These are phyloP conservation scores for Barbatosphaeria neglecta DNA, from an alignment of 495 filamentous ascomycete genomes.

Conservation along the genomic window DNA sequence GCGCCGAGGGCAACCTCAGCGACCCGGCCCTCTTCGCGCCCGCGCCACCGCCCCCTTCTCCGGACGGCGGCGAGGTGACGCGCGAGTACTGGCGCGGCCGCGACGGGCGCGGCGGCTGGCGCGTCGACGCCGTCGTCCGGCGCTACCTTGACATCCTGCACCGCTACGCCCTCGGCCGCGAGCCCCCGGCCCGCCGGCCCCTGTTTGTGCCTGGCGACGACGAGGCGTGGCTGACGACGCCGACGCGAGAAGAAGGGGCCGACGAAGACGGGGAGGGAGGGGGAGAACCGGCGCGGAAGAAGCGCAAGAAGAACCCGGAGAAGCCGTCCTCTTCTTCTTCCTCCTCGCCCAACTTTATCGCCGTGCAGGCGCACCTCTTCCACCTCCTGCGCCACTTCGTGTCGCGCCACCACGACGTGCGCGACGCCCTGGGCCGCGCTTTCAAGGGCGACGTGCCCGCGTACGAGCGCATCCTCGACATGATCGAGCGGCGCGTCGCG, in stretches of 20 bases:
- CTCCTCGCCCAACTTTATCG: constrained; percentile 60
- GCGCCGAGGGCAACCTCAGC: constrained; percentile 83
- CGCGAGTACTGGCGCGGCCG: constrained; percentile 76
- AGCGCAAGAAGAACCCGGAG: constrained; percentile 38
- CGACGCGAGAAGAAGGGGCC: constrained; percentile 15
- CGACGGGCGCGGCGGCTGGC: constrained; percentile 74
- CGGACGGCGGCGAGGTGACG: constrained; percentile 52
- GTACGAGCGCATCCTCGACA: constrained; percentile 53
- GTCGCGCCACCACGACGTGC: constrained; percentile 61
- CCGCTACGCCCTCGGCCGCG: constrained; percentile 51
- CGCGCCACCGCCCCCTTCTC: constrained; percentile 46
- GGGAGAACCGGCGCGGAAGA: constrained; percentile 43
- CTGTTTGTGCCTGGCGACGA: constrained; percentile 65
- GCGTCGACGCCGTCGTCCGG: constrained; percentile 76
- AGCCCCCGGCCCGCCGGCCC: constrained; percentile 51
- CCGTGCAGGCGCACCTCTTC: constrained; percentile 88
- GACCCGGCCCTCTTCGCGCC: constrained; percentile 79
- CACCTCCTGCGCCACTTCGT: constrained; percentile 78
- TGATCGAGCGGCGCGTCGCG: constrained; percentile 55
- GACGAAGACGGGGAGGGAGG: constrained; percentile 21
- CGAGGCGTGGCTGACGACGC: constrained; percentile 19
- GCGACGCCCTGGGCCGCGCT: constrained; percentile 63
- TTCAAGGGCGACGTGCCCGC: constrained; percentile 51
- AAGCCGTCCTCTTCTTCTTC: constrained; percentile 35
- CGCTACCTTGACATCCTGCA: constrained; percentile 87